Conservation (phyloP, 2,329 filamentous ascomycete genomes). For the Fusarium temperatum region DNA sequence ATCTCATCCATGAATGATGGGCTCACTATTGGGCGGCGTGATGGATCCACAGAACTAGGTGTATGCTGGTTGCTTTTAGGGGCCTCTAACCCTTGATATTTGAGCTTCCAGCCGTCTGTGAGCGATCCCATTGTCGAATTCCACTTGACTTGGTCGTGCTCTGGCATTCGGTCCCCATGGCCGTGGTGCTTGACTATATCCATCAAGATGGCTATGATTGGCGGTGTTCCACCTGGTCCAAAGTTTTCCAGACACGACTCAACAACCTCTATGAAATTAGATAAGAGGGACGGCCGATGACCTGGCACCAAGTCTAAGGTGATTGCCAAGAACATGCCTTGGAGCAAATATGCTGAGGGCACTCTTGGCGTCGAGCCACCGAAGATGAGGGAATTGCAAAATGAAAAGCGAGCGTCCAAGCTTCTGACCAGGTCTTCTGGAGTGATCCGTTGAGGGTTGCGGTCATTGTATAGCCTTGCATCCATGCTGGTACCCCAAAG, state of each 20-base stretch:
- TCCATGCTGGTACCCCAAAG: conserved; percentile 44
- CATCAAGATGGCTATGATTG: conserved; percentile 47
- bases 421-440: conserved; percentile 46
- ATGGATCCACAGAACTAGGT: conserved; percentile 28
- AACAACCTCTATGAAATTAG: conserved; percentile 49
- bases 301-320: conserved; percentile 47
- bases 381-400: conserved; percentile 52
- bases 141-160: conserved; percentile 48
- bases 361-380: conserved; percentile 47
- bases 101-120: conserved; percentile 40
- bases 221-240: conserved; percentile 47
- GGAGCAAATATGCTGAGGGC: conserved; percentile 50
- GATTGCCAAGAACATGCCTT: conserved; percentile 50
- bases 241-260: conserved; percentile 47
- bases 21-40: conserved; percentile 20
- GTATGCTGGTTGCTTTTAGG: conserved; percentile 35
- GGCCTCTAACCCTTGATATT: conserved; percentile 18
- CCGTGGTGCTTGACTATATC: conserved; percentile 48
- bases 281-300: conserved; percentile 48
- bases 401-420: conserved; percentile 48
- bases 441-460: conserved; percentile 11
- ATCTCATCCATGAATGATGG: conserved; percentile 40
- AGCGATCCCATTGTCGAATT: conserved; percentile 40
- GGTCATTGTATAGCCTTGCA: conserved; percentile 23
- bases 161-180: conserved; percentile 44